Evolutionary conservation across 2,329 filamentous ascomycete genomes (phyloP).

Genomic region (Annulohypoxylon truncatum): DNA sequence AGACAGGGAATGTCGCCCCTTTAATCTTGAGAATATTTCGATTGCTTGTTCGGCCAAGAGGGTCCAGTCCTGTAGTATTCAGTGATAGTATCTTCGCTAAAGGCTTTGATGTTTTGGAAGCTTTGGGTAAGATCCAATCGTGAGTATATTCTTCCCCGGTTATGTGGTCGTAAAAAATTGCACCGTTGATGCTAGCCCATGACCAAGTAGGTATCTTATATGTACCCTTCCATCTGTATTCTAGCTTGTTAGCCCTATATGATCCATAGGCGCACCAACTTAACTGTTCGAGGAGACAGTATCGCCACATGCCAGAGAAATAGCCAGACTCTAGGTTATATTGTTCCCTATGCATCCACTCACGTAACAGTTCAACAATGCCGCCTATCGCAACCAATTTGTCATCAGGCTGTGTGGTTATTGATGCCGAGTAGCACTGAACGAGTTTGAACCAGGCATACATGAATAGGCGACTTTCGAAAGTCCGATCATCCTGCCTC

Average conservation of each 20-base stretch:
- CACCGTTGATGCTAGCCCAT: not conserved
- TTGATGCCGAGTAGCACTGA: not conserved
- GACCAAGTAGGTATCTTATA: conserved; percentile 7
- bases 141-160: not conserved
- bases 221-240: not conserved
- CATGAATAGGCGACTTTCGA: not conserved
- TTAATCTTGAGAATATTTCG: not conserved
- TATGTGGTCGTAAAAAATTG: not conserved
- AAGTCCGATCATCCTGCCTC: not conserved
- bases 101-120: not conserved
- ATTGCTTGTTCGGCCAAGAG: not conserved
- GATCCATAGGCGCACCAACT: not conserved
- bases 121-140: not conserved
- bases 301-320: not conserved
- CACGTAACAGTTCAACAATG: not conserved
- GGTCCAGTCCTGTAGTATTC: not conserved
- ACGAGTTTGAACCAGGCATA: not conserved
- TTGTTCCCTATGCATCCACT: not conserved
- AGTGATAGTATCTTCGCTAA: not conserved
- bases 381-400: conserved; percentile 1
- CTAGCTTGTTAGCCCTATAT: not conserved
- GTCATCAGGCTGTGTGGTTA: not conserved
- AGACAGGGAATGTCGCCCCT: not conserved
- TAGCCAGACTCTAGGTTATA: not conserved
- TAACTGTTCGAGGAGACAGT: not conserved